These are phyloP conservation scores for Kodamaea suecica DNA, from an alignment of 1,139 yeast genomes.

Conservation along the genomic window DNA sequence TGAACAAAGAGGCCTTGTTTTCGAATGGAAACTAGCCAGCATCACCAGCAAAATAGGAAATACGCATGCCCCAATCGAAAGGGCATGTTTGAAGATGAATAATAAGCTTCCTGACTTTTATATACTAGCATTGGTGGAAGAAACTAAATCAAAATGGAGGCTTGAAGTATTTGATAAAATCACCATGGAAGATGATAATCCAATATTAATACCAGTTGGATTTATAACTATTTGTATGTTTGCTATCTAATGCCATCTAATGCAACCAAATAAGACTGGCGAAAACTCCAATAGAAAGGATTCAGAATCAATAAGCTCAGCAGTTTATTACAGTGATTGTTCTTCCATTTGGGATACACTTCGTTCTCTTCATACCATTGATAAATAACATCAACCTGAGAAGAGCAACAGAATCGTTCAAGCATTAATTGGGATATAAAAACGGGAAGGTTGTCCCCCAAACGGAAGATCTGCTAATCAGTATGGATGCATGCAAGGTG, in stretches of 20 bases:
- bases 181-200: constrained; percentile 18
- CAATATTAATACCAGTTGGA: constrained; percentile 19
- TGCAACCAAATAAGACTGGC: constrained; percentile 38
- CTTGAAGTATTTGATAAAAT: constrained; percentile 25
- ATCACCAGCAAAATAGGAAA: constrained; percentile 24
- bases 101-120: constrained; percentile 20
- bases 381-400: constrained; percentile 27
- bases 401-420: constrained; percentile 30
- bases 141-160: constrained; percentile 25
- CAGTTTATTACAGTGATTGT: constrained; percentile 38
- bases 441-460: constrained; percentile 36
- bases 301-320: constrained; percentile 9
- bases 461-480: constrained; percentile 40
- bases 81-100: constrained; percentile 30
- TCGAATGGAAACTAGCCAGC: background rate
- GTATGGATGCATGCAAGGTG: constrained; percentile 41
- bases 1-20: background rate
- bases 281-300: constrained; percentile 29
- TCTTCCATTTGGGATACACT: constrained; percentile 43
- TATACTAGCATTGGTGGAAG: constrained; percentile 19
- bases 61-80: constrained; percentile 28
- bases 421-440: constrained; percentile 28
- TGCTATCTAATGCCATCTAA: constrained; percentile 28
- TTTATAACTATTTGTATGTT: constrained; percentile 34
- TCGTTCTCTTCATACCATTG: constrained; percentile 32